A percentile compares a stretch with the other conserved stretches of the same genome.
phyloP scores from a whole-genome alignment of 208 protist genomes.

The Leishmania gerbilli region DNA sequence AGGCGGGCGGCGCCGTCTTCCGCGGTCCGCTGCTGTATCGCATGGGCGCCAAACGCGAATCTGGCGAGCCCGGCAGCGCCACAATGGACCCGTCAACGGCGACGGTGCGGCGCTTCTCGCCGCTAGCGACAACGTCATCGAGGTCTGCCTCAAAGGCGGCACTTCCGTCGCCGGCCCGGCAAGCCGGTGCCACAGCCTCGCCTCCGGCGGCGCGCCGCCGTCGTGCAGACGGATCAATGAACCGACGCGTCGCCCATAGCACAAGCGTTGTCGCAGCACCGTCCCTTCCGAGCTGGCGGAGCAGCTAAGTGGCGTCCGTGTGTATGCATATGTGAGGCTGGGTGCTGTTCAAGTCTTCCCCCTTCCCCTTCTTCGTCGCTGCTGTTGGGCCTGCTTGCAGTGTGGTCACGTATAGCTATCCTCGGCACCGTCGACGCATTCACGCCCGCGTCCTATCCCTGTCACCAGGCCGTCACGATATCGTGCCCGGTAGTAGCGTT shows the following conservation, averaged over 20 bases:
- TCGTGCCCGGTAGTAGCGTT: neutral
- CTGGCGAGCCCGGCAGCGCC: conserved; percentile 41
- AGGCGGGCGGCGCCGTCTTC: conserved; percentile 69
- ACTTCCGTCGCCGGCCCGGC: conserved; percentile 9
- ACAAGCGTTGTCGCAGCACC: neutral
- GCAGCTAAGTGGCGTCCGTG: conserved; percentile 25
- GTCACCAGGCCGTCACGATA: neutral
- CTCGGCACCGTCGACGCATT: neutral
- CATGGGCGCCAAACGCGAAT: conserved; percentile 66
- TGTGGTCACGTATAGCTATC: neutral
- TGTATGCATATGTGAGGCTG: neutral
- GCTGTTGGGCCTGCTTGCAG: neutral
- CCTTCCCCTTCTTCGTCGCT: neutral
- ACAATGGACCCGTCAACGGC: conserved; percentile 58
- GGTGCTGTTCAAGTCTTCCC: neutral
- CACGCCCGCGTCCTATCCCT: neutral
- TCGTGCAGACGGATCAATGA: neutral
- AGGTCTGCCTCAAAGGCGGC: neutral
- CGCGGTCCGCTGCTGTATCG: conserved; percentile 76
- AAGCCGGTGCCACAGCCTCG: neutral
- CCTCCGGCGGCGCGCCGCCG: neutral
- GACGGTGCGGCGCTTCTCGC: conserved; percentile 27
- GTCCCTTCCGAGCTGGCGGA: conserved; percentile 32
- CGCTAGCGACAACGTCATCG: neutral
- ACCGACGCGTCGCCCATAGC: neutral